Evolutionary conservation across 768 basidiomycete genomes (phyloP), one percentile per base, ranked within the genome.

Genomic region (Dacryopinax spathularia): DNA sequence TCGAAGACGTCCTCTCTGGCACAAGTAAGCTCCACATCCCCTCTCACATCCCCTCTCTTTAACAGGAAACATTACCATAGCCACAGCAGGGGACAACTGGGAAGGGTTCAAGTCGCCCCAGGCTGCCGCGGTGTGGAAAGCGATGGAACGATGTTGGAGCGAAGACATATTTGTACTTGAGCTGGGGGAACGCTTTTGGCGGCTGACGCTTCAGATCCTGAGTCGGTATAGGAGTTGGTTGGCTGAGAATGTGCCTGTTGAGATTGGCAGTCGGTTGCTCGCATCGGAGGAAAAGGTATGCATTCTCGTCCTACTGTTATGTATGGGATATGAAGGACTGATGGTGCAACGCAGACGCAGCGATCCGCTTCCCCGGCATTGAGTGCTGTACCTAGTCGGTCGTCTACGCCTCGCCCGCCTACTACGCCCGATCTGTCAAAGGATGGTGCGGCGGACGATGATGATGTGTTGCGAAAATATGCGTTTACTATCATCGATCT

Each of bases 151-250:
- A 6, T 91, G 92, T 71, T 98, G 95, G 95, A 87, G 85, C 64
- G 81, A 84, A 18, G 86, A 91, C 61, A 80, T 96, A 7, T 94
- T 82, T 72, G 84, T 98, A 39, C 86, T 87, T 1, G 87, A 92
- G 64, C 75, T 98, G 12, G 81, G 82, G 34, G 80, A 86, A 73
- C 81, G 88, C 60, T 98, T 98, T 73, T 98, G 95, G 96, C 84
- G 81, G 69, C 75, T 98, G 64, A 89, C 87, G 5, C 75, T 99
- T 29, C 95, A 94, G 91, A 84, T 96, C 64, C 69, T 94, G 60
- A 87, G 85, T 68, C 81, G 92, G 62, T 92, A 90, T 71, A 82
- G 76, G 63, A 80, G 79, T 33, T 95, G 91, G 89, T 73, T 97
- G n/a, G 81, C 85, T 66, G 76, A 75, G 34, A 78, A 71, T 33